Conservation (phyloP, 176 grass and related monocot species). For the Dactylis glomerata region DNA sequence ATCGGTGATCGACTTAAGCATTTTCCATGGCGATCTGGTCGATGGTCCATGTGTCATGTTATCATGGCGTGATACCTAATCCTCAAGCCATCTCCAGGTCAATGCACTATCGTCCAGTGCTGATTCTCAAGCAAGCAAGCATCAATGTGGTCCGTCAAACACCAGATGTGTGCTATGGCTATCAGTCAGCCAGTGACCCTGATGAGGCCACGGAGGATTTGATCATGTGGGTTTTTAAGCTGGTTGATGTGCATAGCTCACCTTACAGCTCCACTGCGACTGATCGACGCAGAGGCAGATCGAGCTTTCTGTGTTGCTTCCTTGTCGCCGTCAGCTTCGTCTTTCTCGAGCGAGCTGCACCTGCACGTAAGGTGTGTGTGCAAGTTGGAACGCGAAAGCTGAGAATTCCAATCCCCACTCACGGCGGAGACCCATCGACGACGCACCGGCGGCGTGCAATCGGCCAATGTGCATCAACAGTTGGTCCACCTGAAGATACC, state of each 20-base stretch:
- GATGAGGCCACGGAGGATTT: neutral
- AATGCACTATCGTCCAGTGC: conserved; percentile 26
- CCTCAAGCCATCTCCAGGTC: neutral
- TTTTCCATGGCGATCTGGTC: neutral
- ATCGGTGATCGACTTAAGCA: neutral
- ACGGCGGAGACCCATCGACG: conserved; percentile 41
- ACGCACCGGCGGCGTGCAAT: conserved; percentile 26
- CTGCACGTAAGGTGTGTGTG: neutral
- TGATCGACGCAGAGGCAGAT: conserved; percentile 4
- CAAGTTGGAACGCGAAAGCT: conserved; percentile 28
- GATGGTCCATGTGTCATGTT: conserved; percentile 25
- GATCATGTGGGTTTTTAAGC: neutral
- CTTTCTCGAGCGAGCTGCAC: neutral
- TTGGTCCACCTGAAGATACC: conserved; percentile 53
- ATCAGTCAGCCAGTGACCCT: conserved; percentile 24
- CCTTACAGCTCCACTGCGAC: conserved; percentile 29
- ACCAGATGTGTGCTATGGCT: neutral
- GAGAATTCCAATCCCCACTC: conserved; percentile 45
- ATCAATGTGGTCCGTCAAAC: conserved; percentile 26
- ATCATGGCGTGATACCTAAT: conserved; percentile 47
- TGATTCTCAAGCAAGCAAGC: conserved; percentile 23
- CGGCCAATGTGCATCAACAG: conserved; percentile 44
- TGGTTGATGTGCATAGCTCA: neutral
- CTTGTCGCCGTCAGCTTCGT: neutral
- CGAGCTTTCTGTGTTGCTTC: neutral